A percentile compares a stretch with the other conserved stretches of the same genome.
phyloP scores from a whole-genome alignment of 2,329 filamentous ascomycete genomes.

The Byssochlamys sp. region DNA sequence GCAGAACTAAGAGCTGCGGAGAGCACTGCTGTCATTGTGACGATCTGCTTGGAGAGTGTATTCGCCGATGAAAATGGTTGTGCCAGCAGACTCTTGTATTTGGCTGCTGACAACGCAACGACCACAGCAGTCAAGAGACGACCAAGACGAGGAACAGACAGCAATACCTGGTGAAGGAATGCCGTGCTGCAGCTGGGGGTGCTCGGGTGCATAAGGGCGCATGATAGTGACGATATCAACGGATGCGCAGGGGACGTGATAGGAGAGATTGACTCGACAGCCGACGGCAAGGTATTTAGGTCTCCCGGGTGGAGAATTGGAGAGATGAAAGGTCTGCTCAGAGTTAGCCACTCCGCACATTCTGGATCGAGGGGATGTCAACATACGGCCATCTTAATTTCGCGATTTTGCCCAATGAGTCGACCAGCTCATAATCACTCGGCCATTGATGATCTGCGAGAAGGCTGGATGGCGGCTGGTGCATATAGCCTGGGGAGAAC shows the following conservation, averaged over 20 bases:
- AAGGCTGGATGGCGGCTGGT: constrained; percentile 58
- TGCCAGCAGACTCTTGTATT: constrained; percentile 58
- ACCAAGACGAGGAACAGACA: constrained; percentile 67
- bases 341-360: neutral
- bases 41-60: constrained; percentile 55
- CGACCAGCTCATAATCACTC: constrained; percentile 61
- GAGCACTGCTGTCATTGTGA: constrained; percentile 67
- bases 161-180: constrained; percentile 77
- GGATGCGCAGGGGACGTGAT: constrained; percentile 79
- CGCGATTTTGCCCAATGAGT: constrained; percentile 72
- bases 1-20: constrained; percentile 75
- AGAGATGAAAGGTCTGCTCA: constrained; percentile 59
- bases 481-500: constrained; percentile 70
- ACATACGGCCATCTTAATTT: constrained; percentile 72
- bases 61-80: constrained; percentile 60
- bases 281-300: constrained; percentile 48
- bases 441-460: constrained; percentile 65
- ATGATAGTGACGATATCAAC: constrained; percentile 73
- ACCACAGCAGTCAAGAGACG: constrained; percentile 64
- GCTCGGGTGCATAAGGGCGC: constrained; percentile 75
- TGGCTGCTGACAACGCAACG: constrained; percentile 55
- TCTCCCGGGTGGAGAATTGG: constrained; percentile 75
- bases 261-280: constrained; percentile 60
- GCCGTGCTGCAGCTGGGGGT: constrained; percentile 83
- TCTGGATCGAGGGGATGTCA: neutral